Evolutionary conservation across 2,329 filamentous ascomycete species (phyloP), one percentile per base, ranked within the genome.

Genomic region (Arthrocladium fulminans): DNA sequence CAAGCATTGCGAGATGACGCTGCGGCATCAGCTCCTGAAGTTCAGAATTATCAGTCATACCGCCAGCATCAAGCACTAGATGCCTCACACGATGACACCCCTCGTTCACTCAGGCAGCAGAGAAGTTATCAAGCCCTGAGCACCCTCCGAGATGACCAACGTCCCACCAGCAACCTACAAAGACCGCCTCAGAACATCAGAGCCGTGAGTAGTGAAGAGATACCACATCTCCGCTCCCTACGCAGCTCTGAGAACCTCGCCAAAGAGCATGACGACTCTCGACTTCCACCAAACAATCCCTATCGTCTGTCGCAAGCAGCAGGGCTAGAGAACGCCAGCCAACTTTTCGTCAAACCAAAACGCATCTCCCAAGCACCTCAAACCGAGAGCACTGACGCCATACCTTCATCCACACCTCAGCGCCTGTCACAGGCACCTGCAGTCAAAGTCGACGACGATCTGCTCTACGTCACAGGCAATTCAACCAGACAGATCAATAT

Each of bases 401-500:
- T 25, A 19, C 22, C 22, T n/a, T 6, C 5, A 25, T 25, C 12
- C 39, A 41, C 12, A 23, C 24, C 39, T 2, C 39, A 23, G 17
- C 39, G 39, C 3, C 20, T 41, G 15, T 41, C 39, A 13, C 39
- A 41, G 12, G 19, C 19, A 25, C 20, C 22, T 3, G 13, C 41
- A 2, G 20, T 20, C n/a, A 15, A 39, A 39, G 34, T 15, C 5
- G 13, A 10, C 12, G 44, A 47, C 22, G 41, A 44, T 15, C 34
- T 47, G 10, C 44, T 34, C 17, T 47, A 19, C n/a, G 22, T 47
- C 3, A 38, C 22, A 9, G 44, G 44, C 23, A 37, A 12, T 2
- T 47, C 44, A 3, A 27, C 44, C 5, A 24, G 22, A 8, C 20
- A 34, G 27, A 47, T 47, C 32, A 53, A 55, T 25, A 68, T 74